Evolutionary conservation across 257 asterid species (phyloP).

Genomic region (Solanum dulcamara): DNA sequence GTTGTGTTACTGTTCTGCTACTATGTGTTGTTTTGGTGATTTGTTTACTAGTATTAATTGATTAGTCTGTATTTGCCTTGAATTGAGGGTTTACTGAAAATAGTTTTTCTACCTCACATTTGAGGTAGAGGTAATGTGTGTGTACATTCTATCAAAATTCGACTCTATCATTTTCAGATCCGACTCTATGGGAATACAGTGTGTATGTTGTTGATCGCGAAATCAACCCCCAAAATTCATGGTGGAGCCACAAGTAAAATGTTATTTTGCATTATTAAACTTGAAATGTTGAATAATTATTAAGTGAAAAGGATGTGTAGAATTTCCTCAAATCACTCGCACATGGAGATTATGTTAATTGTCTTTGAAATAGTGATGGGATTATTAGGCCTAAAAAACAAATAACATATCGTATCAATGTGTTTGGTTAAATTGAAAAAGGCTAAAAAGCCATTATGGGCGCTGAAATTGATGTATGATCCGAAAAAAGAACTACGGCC

Average conservation of each 20-base stretch:
- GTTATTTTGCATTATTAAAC: background rate
- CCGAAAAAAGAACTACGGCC: background rate
- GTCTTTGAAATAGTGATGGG: background rate
- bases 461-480: constrained; percentile 13
- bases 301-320: background rate
- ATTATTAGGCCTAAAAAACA: background rate
- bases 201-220: background rate
- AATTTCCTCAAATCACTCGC: background rate
- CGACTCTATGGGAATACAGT: background rate
- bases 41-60: too few species aligned
- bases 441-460: background rate
- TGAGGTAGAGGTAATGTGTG: background rate
- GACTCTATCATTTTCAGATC: too few species aligned
- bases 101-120: background rate
- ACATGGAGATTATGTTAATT: background rate
- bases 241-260: background rate
- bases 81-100: background rate
- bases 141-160: background rate
- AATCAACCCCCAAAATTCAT: background rate
- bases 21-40: background rate
- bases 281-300: background rate
- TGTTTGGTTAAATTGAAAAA: background rate
- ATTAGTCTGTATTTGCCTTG: background rate
- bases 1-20: background rate
- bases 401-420: background rate